Conservation (phyloP, 2,329 filamentous ascomycete genomes). For the Emmonsiellopsis sp. region DNA sequence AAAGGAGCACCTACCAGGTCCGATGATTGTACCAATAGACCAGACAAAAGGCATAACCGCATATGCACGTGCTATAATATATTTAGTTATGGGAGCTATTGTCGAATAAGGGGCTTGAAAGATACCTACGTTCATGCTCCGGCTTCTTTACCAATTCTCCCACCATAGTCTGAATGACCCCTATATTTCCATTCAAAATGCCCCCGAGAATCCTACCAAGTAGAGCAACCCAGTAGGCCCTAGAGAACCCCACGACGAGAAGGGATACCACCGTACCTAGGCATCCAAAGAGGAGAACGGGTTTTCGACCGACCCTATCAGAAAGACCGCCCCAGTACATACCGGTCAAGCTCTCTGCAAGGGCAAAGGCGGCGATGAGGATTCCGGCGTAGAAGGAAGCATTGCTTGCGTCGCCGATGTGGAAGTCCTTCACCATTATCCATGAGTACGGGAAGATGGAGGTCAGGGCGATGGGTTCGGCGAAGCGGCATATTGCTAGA, state of each 20-base stretch:
- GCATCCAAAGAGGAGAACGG: conserved; percentile 67
- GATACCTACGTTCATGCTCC: conserved; percentile 59
- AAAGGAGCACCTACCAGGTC: conserved; percentile 46
- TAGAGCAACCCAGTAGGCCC: conserved; percentile 70
- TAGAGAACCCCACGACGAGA: conserved; percentile 76
- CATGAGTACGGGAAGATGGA: conserved; percentile 91
- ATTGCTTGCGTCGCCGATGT: conserved; percentile 62
- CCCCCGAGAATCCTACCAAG: conserved; percentile 69
- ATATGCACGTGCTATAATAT: conserved; percentile 57
- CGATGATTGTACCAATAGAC: conserved; percentile 79
- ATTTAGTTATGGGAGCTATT: neutral
- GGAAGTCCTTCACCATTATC: conserved; percentile 68
- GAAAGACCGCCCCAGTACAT: conserved; percentile 69
- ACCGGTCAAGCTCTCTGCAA: conserved; percentile 66
- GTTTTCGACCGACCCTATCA: conserved; percentile 74
- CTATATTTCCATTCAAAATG: conserved; percentile 78
- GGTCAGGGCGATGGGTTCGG: conserved; percentile 85
- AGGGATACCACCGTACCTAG: conserved; percentile 73
- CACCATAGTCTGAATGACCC: conserved; percentile 88
- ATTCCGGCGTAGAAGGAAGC: conserved; percentile 82
- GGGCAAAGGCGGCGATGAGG: conserved; percentile 76
- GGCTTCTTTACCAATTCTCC: conserved; percentile 85
- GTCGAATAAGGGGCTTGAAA: neutral
- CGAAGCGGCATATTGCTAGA: conserved; percentile 79
- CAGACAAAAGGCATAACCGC: conserved; percentile 88